phyloP scores from a whole-genome alignment of 1,284 basidiomycete species.

The Fomitopsis betulina region DNA sequence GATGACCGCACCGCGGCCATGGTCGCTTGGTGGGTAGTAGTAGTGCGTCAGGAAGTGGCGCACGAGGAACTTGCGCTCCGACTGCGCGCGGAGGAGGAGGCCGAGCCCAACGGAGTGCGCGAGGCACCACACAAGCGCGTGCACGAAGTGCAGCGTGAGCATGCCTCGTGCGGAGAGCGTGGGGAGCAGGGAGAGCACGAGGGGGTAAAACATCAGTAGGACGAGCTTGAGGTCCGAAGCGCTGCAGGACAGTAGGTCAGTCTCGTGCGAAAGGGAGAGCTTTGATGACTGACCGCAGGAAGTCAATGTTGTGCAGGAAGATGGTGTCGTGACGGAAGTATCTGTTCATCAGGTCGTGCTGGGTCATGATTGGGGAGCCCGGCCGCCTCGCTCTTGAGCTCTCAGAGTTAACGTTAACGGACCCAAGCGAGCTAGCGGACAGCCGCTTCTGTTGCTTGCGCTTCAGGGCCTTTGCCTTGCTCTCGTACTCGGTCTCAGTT shows the following conservation, averaged over 20 bases:
- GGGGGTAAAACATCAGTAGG: conserved; percentile 52
- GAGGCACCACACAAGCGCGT: conserved; percentile 83
- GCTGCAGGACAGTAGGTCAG: conserved; percentile 29
- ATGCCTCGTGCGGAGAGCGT: conserved; percentile 36
- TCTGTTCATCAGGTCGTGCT: conserved; percentile 87
- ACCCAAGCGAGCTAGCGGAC: conserved; percentile 8
- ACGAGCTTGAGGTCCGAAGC: conserved; percentile 67
- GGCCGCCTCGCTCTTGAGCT: conserved; percentile 11
- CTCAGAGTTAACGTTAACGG: conserved; percentile 7
- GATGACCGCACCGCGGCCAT: conserved; percentile 68
- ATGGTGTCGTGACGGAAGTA: conserved; percentile 91
- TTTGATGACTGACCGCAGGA: conserved; percentile 61
- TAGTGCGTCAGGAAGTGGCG: conserved; percentile 93
- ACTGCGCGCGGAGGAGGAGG: conserved; percentile 78
- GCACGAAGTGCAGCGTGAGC: conserved; percentile 69
- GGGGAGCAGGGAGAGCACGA: conserved; percentile 42
- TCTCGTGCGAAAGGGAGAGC: conserved; percentile 1
- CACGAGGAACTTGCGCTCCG: conserved; percentile 85
- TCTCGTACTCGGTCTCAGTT: conserved; percentile 36
- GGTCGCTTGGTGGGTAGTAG: conserved; percentile 66
- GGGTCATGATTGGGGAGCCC: conserved; percentile 36
- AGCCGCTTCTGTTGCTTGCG: conserved; percentile 10
- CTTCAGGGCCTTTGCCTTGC: neutral
- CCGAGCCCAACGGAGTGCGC: conserved; percentile 92
- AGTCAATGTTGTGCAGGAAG: conserved; percentile 78